Percentiles rank a stretch among this genome's conserved stretches.
Conservation (phyloP, 1,284 basidiomycete genomes). For the Apiotrichum mycotoxinovorans region DNA sequence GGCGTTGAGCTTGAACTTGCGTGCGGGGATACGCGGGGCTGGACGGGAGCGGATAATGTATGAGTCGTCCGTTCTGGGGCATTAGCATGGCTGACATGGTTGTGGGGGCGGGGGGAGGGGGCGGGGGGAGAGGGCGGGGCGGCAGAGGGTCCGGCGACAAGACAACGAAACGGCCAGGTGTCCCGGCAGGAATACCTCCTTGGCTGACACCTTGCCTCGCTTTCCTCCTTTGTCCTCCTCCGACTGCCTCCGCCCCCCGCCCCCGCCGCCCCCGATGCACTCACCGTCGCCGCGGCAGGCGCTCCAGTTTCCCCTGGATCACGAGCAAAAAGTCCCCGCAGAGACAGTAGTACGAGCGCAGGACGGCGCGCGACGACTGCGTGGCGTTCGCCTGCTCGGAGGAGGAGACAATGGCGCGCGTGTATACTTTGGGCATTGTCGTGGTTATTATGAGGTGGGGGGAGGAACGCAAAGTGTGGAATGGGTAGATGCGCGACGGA, state of each 20-base stretch:
- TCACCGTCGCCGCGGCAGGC: slow-evolving; percentile 43
- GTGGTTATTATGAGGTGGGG: neutral
- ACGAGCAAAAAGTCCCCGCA: slow-evolving; percentile 51
- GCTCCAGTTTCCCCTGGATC: slow-evolving; percentile 46
- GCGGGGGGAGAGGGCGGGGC: no score
- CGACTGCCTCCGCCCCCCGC: neutral
- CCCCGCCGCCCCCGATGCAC: slow-evolving; percentile 2
- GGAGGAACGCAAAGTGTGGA: neutral
- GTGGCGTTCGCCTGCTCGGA: slow-evolving; percentile 44
- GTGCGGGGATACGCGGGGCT: slow-evolving; percentile 28
- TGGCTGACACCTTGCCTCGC: no score
- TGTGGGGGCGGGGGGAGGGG: neutral
- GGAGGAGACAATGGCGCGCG: slow-evolving; percentile 43
- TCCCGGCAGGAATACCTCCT: no score
- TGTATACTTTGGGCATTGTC: slow-evolving; percentile 49
- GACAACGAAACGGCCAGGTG: no score
- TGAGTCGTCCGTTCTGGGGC: slow-evolving; percentile 40
- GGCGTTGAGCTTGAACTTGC: slow-evolving; percentile 51
- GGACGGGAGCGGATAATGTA: slow-evolving; percentile 43
- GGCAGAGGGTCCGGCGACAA: no score
- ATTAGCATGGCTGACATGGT: neutral
- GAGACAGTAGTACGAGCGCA: slow-evolving; percentile 51
- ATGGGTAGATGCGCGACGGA: no score
- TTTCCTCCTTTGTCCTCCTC: neutral
- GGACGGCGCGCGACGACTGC: slow-evolving; percentile 41